phyloP scores from a whole-genome alignment of 371 early-diverging fungal genomes.

The Blakeslea trispora region DNA sequence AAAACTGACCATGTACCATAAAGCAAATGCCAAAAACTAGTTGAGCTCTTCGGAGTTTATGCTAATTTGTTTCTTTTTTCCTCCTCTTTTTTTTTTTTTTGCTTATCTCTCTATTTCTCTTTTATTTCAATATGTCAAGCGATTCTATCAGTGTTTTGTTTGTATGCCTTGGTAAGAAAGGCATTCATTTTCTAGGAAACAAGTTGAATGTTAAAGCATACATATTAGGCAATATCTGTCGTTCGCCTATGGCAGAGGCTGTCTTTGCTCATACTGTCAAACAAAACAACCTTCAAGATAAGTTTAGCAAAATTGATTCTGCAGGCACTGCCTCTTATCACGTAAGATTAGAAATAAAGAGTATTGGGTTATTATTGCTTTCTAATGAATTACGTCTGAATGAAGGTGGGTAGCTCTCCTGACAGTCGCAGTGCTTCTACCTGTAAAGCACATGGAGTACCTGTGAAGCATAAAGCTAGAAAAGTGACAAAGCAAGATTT shows the following conservation, averaged over 20 bases:
- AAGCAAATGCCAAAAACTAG: no score
- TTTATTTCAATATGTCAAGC: slow-evolving; percentile 23
- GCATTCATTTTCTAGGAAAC: no score
- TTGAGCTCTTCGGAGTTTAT: no score
- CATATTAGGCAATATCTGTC: slow-evolving; percentile 91
- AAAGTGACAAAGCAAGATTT: slow-evolving; percentile 69
- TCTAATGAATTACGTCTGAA: background rate
- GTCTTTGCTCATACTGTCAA: slow-evolving; percentile 81
- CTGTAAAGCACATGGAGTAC: slow-evolving; percentile 76
- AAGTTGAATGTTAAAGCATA: no score
- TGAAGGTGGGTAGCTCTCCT: slow-evolving; percentile 67
- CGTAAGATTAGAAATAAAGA: no score
- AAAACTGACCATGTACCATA: no score
- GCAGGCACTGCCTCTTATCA: slow-evolving; percentile 89
- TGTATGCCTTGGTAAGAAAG: slow-evolving; percentile 69
- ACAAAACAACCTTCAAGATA: slow-evolving; percentile 51
- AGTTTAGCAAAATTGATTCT: slow-evolving; percentile 78
- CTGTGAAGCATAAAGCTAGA: slow-evolving; percentile 79
- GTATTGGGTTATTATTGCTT: no score
- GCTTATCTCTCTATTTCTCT: no score
- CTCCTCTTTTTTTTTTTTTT: no score
- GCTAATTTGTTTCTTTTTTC: no score
- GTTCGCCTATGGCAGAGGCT: slow-evolving; percentile 91
- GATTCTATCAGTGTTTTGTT: slow-evolving; percentile 61
- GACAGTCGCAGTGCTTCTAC: slow-evolving; percentile 73